phyloP scores from a whole-genome alignment of 2,329 filamentous ascomycete genomes.

The Cytospora piceae region DNA sequence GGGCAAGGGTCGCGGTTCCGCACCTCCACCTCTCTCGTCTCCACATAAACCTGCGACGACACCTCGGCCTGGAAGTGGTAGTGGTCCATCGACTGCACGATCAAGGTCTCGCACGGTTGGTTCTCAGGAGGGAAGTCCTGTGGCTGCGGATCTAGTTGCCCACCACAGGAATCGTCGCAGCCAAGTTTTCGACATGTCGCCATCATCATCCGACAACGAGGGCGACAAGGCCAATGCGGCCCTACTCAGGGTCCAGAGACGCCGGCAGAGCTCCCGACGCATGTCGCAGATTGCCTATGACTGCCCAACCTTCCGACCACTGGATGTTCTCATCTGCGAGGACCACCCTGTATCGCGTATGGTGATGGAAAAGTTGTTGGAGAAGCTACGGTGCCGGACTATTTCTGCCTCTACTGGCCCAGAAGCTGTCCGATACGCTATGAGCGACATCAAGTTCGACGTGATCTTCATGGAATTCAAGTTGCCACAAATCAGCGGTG shows the following conservation, averaged over 20 bases:
- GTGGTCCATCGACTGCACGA: slow-evolving; percentile 66
- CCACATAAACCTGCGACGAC: slow-evolving; percentile 67
- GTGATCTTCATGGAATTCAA: slow-evolving; percentile 99
- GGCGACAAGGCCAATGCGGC: slow-evolving; percentile 84
- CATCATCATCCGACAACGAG: slow-evolving; percentile 96
- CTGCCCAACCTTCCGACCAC: slow-evolving; percentile 83
- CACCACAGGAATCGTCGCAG: slow-evolving; percentile 89
- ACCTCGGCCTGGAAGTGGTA: slow-evolving; percentile 56
- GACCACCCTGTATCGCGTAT: slow-evolving; percentile 95
- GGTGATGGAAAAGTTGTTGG: slow-evolving; percentile 98
- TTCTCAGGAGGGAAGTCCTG: slow-evolving; percentile 86
- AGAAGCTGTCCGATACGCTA: slow-evolving; percentile 89
- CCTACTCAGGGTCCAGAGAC: slow-evolving; percentile 86
- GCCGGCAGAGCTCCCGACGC: slow-evolving; percentile 92
- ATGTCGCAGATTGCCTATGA: slow-evolving; percentile 88
- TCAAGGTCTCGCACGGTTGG: slow-evolving; percentile 90
- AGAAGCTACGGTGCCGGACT: slow-evolving; percentile 92
- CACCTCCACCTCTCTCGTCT: slow-evolving; percentile 56
- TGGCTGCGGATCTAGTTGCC: slow-evolving; percentile 67
- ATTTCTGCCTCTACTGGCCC: slow-evolving; percentile 89
- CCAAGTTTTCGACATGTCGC: slow-evolving; percentile 94
- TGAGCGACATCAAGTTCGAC: slow-evolving; percentile 98
- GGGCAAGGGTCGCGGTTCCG: slow-evolving; percentile 56
- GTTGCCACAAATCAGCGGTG: slow-evolving; percentile 90
- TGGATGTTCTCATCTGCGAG: slow-evolving; percentile 96